Evolutionary conservation across 441 rosid species (phyloP).

Genomic region (Brassica balearica): DNA sequence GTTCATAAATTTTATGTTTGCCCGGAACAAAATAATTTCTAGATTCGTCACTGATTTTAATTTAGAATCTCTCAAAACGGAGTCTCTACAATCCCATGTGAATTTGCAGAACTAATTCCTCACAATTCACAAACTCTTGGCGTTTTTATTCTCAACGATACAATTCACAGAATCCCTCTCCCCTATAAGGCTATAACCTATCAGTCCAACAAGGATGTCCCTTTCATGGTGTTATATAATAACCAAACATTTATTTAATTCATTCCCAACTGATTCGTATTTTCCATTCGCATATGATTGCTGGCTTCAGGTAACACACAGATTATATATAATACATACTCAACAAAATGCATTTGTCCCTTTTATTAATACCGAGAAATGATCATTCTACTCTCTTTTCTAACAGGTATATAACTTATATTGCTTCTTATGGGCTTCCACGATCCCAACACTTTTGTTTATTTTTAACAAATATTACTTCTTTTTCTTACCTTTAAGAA

Average conservation of each 20-base stretch:
- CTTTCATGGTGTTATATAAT: background rate
- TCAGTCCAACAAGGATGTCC: background rate
- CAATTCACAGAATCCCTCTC: background rate
- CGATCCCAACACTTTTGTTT: too few species aligned
- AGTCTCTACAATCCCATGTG: background rate
- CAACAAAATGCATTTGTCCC: slow-evolving; percentile 10
- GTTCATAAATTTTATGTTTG: too few species aligned
- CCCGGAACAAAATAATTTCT: too few species aligned
- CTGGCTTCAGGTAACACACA: background rate
- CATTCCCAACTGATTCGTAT: background rate
- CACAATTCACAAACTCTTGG: background rate
- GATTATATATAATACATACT: slow-evolving; percentile 17
- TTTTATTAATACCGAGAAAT: slow-evolving; percentile 30
- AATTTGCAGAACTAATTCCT: background rate
- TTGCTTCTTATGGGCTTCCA: background rate
- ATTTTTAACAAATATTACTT: too few species aligned
- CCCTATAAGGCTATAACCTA: background rate
- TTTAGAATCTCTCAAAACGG: background rate
- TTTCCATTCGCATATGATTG: background rate
- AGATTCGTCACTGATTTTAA: too few species aligned
- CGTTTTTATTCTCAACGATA: background rate
- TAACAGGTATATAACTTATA: background rate
- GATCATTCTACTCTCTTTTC: slow-evolving; percentile 13
- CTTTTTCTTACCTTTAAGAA: too few species aligned
- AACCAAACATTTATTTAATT: background rate